These are phyloP conservation scores for Miscanthus sacchariflorus DNA, from an alignment of 202 grass and related monocot genomes.

Conservation along the genomic window DNA sequence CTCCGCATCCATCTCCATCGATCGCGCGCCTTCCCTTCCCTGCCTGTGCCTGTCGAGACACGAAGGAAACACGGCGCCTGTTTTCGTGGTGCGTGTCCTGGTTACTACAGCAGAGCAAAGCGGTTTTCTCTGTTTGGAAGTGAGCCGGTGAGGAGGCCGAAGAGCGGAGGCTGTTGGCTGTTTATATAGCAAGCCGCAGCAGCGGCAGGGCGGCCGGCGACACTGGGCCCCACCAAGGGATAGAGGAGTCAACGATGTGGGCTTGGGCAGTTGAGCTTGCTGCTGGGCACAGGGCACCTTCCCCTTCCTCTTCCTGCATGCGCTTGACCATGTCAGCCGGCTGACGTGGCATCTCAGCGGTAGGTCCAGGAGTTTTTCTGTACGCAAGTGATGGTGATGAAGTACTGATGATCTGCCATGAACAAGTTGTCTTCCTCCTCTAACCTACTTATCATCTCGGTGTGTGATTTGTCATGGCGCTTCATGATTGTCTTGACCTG, in stretches of 20 bases:
- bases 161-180: conserved; percentile 46
- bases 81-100: conserved; percentile 6
- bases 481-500: conserved; percentile 45
- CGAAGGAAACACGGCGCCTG: conserved; percentile 5
- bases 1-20: neutral
- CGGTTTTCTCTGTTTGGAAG: conserved; percentile 26
- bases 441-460: conserved; percentile 1
- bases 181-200: conserved; percentile 52
- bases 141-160: conserved; percentile 15
- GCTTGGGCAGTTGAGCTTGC: neutral
- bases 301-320: neutral
- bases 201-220: conserved; percentile 19
- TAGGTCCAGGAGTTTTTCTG: neutral
- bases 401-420: neutral
- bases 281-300: no score
- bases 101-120: neutral
- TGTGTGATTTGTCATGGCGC: conserved; percentile 2
- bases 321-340: conserved; percentile 33
- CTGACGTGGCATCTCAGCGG: conserved; percentile 19
- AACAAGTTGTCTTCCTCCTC: conserved; percentile 21
- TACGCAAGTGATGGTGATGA: neutral
- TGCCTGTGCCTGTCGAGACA: neutral
- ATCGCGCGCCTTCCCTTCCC: neutral
- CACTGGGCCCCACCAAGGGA: conserved; percentile 31
- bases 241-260: conserved; percentile 47